These are phyloP conservation scores for Irpex sp. DNA, from an alignment of 1,284 basidiomycete genomes.

Conservation along the genomic window DNA sequence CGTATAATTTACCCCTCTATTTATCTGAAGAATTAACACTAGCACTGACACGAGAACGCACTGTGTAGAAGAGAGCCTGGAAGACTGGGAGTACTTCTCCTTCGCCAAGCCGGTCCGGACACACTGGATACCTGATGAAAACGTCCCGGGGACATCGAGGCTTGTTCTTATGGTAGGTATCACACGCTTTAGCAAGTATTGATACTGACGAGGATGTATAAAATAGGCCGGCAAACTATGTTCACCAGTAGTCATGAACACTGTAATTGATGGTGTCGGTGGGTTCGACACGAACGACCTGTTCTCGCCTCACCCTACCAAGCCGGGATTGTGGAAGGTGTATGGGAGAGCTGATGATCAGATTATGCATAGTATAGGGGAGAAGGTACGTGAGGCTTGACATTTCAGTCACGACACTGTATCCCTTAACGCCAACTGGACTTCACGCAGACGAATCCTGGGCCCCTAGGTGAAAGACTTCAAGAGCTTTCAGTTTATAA, in stretches of 20 bases:
- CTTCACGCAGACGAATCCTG: slow-evolving; percentile 33
- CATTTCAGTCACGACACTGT: neutral
- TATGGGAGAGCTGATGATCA: slow-evolving; percentile 44
- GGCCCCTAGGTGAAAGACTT: slow-evolving; percentile 30
- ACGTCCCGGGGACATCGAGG: too few relatives aligned
- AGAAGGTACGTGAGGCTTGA: slow-evolving; percentile 28
- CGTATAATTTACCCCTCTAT: neutral
- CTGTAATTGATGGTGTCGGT: slow-evolving; percentile 17
- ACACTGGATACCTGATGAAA: too few relatives aligned
- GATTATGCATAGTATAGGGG: slow-evolving; percentile 38
- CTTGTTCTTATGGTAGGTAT: too few relatives aligned
- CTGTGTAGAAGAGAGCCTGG: too few relatives aligned
- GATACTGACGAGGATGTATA: neutral
- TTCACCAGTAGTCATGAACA: slow-evolving; percentile 18
- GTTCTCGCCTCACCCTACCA: slow-evolving; percentile 36
- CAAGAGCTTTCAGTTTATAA: neutral
- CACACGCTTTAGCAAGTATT: too few relatives aligned
- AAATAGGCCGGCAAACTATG: slow-evolving; percentile 3
- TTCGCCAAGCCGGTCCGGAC: too few relatives aligned
- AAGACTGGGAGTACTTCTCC: too few relatives aligned
- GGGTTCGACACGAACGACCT: slow-evolving; percentile 36
- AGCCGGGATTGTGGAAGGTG: slow-evolving; percentile 35
- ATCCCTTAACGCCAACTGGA: neutral
- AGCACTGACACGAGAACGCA: too few relatives aligned
- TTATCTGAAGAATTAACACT: too few relatives aligned